A percentile compares a stretch with the other conserved stretches of the same genome.
Evolutionary conservation across 768 basidiomycete species (phyloP).

Genomic region (Lentinula boryana): DNA sequence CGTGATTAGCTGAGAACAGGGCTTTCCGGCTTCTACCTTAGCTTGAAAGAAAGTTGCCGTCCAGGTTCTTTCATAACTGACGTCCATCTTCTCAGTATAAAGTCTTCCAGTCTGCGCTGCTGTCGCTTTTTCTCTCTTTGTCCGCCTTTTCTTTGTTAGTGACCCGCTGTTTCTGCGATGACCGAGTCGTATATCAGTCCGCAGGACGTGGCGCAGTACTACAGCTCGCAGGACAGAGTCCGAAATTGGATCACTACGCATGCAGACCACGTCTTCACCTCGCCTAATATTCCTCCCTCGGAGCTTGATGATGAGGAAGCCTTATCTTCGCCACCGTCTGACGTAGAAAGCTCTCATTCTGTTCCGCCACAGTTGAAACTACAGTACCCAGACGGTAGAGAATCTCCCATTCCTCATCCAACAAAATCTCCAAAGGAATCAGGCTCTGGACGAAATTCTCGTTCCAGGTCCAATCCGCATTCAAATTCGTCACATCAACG

Average conservation of each 20-base stretch:
- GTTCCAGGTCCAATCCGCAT: slow-evolving; percentile 22
- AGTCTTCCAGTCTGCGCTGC: slow-evolving; percentile 21
- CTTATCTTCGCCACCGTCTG: slow-evolving; percentile 38
- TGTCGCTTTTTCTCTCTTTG: slow-evolving; percentile 16
- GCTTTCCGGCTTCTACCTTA: neutral
- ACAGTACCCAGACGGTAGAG: slow-evolving; percentile 59
- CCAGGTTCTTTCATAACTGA: neutral
- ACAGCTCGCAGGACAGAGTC: slow-evolving; percentile 56
- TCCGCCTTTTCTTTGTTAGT: slow-evolving; percentile 17
- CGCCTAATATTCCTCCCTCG: slow-evolving; percentile 55
- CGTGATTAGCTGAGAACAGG: slow-evolving; percentile 21
- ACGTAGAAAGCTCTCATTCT: slow-evolving; percentile 43
- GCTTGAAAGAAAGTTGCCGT: neutral
- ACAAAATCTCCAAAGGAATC: slow-evolving; percentile 17
- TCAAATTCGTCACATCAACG: slow-evolving; percentile 28
- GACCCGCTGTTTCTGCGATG: slow-evolving; percentile 31
- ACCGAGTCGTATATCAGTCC: slow-evolving; percentile 60
- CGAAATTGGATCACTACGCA: slow-evolving; percentile 55
- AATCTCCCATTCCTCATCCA: slow-evolving; percentile 55
- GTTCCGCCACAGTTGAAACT: slow-evolving; percentile 70
- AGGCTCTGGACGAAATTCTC: slow-evolving; percentile 18
- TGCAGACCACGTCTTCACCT: slow-evolving; percentile 37
- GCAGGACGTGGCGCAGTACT: slow-evolving; percentile 51
- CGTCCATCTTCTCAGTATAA: slow-evolving; percentile 22
- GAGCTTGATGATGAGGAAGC: slow-evolving; percentile 30